Evolutionary conservation across 345 rosid species (phyloP), one percentile per base, ranked within the genome.

Genomic region (Eucalyptus camaldulensis): DNA sequence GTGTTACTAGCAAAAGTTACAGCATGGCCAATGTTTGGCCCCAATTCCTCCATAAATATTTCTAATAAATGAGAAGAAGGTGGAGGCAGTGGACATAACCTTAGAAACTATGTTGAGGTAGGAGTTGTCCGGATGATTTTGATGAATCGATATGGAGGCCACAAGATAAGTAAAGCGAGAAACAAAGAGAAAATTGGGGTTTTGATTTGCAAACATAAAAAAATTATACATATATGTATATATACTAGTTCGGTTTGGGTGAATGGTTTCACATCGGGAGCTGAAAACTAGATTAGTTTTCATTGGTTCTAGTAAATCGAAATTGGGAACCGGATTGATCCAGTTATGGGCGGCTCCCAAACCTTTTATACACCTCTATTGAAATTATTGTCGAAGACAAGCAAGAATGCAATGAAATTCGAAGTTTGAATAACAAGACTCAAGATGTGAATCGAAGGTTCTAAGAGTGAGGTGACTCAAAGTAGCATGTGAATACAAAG

Each of bases 301-400:
- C 25, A 53, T 21, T 21, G 10, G 2, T 53, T 53, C 10, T 21
- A 19, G 10, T 8, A 53, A 53, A 53, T 19, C 19, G 10, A 19
- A 53, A 19, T 1, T 8, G 2, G 5, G 25, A 53, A 7, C 2
- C 8, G 9, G 1, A 53, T 19, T 19, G 5, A 2, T 53, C 5
- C 0, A 21, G 25, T 53, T 53, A 0, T 21, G 25, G 58, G 58
- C 0, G 2, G 10, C 21, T 21, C 58, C 4, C 2, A 4, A 53
- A 53, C 10, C 10, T 53, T 53, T 53, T 21, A 51, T 17, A 53
- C 51, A 49, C 25, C 10, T 10, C 10, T 8, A 19, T 11, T 6
- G 4, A 21, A 72, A 33, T 33, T 72, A 37, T 17, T 4, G 4
- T 10, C 2, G 4, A 5, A 37, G 45, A 72, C 13, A 10, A 37